Evolutionary conservation across 805 yeast genomes (phyloP), one percentile per base, ranked within the genome.

Genomic region (Yamadazyma sp.): DNA sequence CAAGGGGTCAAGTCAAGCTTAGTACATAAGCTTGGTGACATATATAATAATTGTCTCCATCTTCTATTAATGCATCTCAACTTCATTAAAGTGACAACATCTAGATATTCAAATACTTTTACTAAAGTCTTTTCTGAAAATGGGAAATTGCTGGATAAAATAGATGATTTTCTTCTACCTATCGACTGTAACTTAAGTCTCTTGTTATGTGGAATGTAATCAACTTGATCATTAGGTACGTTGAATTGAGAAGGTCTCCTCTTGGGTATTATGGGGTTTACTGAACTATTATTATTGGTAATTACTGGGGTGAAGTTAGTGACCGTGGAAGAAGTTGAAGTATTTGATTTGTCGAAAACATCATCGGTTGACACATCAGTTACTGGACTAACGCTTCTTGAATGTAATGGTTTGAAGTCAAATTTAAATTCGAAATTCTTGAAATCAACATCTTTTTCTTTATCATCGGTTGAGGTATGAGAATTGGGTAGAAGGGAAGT

Each of bases 21-120:
- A 14, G 62, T 65, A 47, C 73, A 74, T 23, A 82, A 61, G 13
- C 65, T 69, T 1, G 78, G 75, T 0, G 84, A 77, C 21, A 74
- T 69, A 39, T 72, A 73, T 12, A 82, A 56, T 23, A 84, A 56
- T 44, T 79, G 84, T 47, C 81, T 68, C 89, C 91, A 84, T 45
- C 81, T 70, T 40, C 73, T 63, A 53, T 83, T 76, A 24, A 82
- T 79, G 4, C 69, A 46, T 36, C 82, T 62, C 42, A 77, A 45
- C 46, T 69, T 73, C 83, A 82, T 77, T 38, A 80, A 56, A n/a
- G 70, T 73, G 1, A 78, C 80, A 19, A 84, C 60, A 7, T 73
- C 65, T 29, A 82, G 53, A 38, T 61, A 61, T 26, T 69, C 69
- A 44, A 84, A 80, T 1, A 80, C 70, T 38, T 61, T 60, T 18